Percentiles rank a stretch among this genome's conserved stretches.
Evolutionary conservation across 768 basidiomycete genomes (phyloP).

Genomic region (Auricularia cornea): DNA sequence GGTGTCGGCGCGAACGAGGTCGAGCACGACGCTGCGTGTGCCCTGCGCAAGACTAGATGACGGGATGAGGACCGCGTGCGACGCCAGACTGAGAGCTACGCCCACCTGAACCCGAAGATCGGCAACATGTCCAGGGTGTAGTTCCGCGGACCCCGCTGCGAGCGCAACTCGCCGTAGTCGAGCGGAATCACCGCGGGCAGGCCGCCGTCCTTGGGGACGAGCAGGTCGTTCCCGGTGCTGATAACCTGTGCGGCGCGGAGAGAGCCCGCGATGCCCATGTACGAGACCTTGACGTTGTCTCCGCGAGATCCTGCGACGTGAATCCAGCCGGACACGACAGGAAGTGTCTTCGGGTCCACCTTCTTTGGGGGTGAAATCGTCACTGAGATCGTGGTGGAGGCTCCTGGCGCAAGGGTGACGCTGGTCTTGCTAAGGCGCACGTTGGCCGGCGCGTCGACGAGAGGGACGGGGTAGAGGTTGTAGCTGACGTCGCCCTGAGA

Average conservation of each 20-base stretch:
- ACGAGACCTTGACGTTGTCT: conserved; percentile 2
- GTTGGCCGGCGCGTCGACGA: background rate
- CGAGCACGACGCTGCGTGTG: conserved; percentile 3
- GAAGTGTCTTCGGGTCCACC: conserved; percentile 16
- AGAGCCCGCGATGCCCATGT: conserved; percentile 1
- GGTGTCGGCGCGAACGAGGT: conserved; percentile 3
- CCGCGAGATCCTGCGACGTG: conserved; percentile 7
- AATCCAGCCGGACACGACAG: conserved; percentile 29
- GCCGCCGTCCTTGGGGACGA: background rate
- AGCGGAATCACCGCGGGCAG: background rate
- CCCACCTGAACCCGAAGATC: background rate
- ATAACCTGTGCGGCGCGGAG: background rate
- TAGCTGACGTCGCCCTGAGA: background rate
- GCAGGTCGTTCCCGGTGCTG: background rate
- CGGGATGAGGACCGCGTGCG: background rate
- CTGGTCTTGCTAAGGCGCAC: background rate
- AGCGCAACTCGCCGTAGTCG: background rate
- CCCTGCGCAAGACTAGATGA: conserved; percentile 10
- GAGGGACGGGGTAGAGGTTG: background rate
- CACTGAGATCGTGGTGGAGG: conserved; percentile 14
- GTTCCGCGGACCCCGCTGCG: background rate
- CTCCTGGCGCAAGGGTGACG: conserved; percentile 18
- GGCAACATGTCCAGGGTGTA: background rate
- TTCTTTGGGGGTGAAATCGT: conserved; percentile 16
- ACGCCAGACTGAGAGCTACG: background rate